Conservation (phyloP, 768 basidiomycete species). For the Serendipita sp. region DNA sequence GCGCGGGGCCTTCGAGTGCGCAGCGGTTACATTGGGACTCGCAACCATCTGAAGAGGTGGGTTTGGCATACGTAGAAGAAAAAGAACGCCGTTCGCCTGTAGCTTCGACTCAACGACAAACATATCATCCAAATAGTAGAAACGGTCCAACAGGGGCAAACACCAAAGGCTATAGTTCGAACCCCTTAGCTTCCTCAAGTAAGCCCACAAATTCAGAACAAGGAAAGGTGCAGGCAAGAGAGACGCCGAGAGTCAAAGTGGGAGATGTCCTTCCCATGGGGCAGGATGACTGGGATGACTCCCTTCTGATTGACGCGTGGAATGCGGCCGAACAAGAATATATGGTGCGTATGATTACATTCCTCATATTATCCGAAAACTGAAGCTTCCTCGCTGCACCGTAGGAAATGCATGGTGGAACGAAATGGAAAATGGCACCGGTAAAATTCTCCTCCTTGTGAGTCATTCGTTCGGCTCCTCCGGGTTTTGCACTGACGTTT, state of each 20-base stretch:
- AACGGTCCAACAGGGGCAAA: background rate
- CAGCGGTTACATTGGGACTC: background rate
- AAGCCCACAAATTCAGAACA: background rate
- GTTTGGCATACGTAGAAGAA: background rate
- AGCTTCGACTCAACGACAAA: too few species aligned
- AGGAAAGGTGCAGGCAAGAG: background rate
- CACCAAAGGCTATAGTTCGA: too few species aligned
- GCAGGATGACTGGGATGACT: slow-evolving; percentile 77
- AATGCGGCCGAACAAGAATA: slow-evolving; percentile 73
- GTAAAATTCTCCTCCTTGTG: slow-evolving; percentile 61
- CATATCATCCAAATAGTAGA: background rate
- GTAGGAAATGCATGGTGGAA: slow-evolving; percentile 54
- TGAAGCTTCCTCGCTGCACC: background rate
- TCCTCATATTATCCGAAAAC: slow-evolving; percentile 1
- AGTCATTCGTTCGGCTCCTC: slow-evolving; percentile 18
- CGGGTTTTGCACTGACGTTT: slow-evolving; percentile 1
- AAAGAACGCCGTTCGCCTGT: background rate
- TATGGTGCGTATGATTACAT: slow-evolving; percentile 27
- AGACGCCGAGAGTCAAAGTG: background rate
- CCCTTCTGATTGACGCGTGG: slow-evolving; percentile 70
- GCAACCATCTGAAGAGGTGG: background rate
- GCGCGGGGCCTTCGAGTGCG: too few species aligned
- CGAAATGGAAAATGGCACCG: slow-evolving; percentile 57
- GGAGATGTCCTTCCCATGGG: background rate
- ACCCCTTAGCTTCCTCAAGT: background rate